phyloP scores from a whole-genome alignment of 106 monocot genomes.

The Narthecium ossifragum region DNA sequence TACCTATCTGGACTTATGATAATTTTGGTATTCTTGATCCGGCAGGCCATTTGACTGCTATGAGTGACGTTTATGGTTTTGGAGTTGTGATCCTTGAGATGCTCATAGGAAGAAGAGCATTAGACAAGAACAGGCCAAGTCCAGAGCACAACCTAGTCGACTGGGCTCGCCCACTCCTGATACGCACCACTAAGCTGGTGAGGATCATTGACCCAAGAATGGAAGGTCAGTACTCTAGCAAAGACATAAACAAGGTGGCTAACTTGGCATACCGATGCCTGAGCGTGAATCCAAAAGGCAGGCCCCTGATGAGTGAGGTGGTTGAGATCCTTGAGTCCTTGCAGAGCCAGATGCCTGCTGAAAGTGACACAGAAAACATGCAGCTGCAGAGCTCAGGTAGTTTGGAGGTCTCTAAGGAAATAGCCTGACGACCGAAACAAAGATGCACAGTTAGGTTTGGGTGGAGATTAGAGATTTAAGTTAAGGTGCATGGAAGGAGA shows the following conservation, averaged over 20 bases:
- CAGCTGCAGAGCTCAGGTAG: too few species aligned
- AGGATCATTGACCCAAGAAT: constrained; percentile 58
- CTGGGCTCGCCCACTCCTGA: constrained; percentile 52
- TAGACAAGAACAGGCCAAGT: constrained; percentile 42
- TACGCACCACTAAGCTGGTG: constrained; percentile 37
- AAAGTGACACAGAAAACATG: too few species aligned
- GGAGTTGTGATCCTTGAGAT: constrained; percentile 77
- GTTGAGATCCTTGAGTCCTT: constrained; percentile 34
- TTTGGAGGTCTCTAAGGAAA: too few species aligned
- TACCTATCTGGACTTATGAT: too few species aligned
- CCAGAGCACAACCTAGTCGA: constrained; percentile 48
- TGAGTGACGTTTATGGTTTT: constrained; percentile 66
- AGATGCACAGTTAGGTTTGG: too few species aligned
- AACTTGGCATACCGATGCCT: constrained; percentile 55
- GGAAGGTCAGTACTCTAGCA: constrained; percentile 46
- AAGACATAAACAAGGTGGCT: constrained; percentile 25
- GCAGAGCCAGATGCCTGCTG: too few species aligned
- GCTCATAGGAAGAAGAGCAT: constrained; percentile 45
- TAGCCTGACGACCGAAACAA: too few species aligned
- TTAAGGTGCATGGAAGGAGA: too few species aligned
- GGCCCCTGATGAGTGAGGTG: constrained; percentile 52
- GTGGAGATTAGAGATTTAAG: too few species aligned
- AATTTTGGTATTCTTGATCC: neutral
- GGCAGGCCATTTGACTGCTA: constrained; percentile 60
- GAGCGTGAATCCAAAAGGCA: constrained; percentile 44